Base-by-base conservation (phyloP, 352 stramenopile genomes). In the Phytophthora idaei region DNA sequence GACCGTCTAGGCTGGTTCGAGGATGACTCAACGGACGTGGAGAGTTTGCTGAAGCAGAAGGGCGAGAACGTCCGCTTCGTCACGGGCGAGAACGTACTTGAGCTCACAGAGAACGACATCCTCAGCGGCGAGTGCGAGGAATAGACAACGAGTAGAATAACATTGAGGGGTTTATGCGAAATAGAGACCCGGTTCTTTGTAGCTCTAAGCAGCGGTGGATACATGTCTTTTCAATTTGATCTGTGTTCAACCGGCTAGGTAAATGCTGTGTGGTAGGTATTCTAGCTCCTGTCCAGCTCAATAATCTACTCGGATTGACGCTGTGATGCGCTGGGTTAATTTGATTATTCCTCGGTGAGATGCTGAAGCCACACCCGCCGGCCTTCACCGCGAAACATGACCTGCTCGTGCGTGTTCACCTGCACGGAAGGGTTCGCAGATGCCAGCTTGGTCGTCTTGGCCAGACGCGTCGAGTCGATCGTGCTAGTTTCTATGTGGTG, bases 1-100 rank as follows among this genome's bases (percentile, higher is more conserved):
- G 98, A 99, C 75, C 73, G 88, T 2, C 72, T 98, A 28, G 93
- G 94, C 51, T 98, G 87, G 83, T 98, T 98, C 53, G 92, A 98
- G 46, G 92, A 98, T 68, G 89, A 94, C 11, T 87, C 77, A 2
- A 93, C 80, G 14, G 92, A 98, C 69, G 83, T 98, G 21, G 87
- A 98, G 71, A 93, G 76, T 54, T 71, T 97, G 37, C 73, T 97
- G 21, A 66, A 78, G 28, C 73, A 79, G 34, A 95, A 93, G 57
- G 90, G 85, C 31, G 85, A 94, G 53, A 65, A 74, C 10, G 80
- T 93, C 32, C 83, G 83, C 42, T 81, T 93, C 60, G 80, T 92
- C 14, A 95, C 84, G 15, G 71, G 62, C 50, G 87, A 94, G 28
- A 73, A 94, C 67, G 87, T 96, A 11, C 76, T 96, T 10, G 87